Evolutionary conservation across 495 filamentous ascomycete species (phyloP).

Genomic region (Geopyxis carbonaria): DNA sequence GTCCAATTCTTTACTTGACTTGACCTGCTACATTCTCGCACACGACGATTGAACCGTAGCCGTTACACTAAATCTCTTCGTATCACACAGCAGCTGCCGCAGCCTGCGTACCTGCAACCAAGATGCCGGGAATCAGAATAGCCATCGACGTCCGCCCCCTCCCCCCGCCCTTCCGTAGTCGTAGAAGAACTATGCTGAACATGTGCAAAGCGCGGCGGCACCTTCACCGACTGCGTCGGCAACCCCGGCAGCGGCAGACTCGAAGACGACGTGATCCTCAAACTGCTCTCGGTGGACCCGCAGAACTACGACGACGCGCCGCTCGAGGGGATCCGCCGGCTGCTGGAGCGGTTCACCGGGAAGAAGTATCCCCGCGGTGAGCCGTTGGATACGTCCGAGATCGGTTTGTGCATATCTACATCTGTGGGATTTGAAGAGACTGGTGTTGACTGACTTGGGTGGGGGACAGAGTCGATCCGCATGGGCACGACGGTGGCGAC

Average conservation of each 20-base stretch:
- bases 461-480: constrained; percentile 58
- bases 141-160: constrained; percentile 21
- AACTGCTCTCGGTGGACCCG: constrained; percentile 80
- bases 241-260: constrained; percentile 40
- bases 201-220: constrained; percentile 40
- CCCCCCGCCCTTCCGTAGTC: neutral
- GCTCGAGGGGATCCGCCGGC: constrained; percentile 76
- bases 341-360: constrained; percentile 64
- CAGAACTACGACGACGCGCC: constrained; percentile 78
- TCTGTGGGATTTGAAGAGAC: no score
- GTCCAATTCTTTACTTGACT: no score
- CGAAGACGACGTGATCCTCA: constrained; percentile 62
- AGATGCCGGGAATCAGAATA: constrained; percentile 21
- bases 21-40: no score
- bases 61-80: no score
- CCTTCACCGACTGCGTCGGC: constrained; percentile 56
- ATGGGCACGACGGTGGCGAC: constrained; percentile 87
- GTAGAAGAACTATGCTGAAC: neutral
- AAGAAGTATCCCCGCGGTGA: constrained; percentile 62
- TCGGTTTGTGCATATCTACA: constrained; percentile 51
- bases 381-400: constrained; percentile 65
- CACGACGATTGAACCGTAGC: no score
- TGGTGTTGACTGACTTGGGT: no score
- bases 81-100: no score
- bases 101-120: neutral